Percentiles rank a stretch among this genome's conserved stretches.
Conservation (phyloP, 2,329 filamentous ascomycete genomes). For the Purpureocillium takamizusanense region DNA sequence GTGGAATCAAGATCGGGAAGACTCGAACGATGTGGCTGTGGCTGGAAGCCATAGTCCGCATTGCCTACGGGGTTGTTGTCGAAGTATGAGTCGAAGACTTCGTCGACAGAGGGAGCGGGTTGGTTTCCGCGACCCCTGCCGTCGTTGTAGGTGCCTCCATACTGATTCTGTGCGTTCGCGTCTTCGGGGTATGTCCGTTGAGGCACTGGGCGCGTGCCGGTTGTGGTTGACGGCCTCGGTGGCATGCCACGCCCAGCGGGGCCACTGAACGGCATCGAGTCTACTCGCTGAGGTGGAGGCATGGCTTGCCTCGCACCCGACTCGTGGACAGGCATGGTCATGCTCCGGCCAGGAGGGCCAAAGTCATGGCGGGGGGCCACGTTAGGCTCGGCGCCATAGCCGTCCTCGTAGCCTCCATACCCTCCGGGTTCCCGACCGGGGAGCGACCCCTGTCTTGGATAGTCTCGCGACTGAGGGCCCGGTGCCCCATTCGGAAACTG, state of each 20-base stretch:
- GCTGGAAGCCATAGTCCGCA: constrained; percentile 11
- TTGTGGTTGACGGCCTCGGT: constrained; percentile 47
- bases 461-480: constrained; percentile 20
- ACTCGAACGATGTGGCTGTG: constrained; percentile 13
- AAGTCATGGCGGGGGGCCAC: constrained; percentile 30
- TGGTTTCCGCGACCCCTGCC: constrained; percentile 23
- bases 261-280: constrained; percentile 37
- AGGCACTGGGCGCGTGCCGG: constrained; percentile 41
- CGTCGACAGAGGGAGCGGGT: constrained; percentile 31
- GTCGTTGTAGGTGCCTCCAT: constrained; percentile 20
- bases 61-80: constrained; percentile 17
- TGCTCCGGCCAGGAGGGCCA: constrained; percentile 45
- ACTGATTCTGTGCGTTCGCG: constrained; percentile 25
- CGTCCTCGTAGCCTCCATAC: constrained; percentile 17
- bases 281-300: constrained; percentile 26
- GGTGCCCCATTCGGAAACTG: constrained; percentile 15
- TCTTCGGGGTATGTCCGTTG: constrained; percentile 39
- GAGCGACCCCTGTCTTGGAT: constrained; percentile 15
- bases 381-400: constrained; percentile 16
- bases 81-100: constrained; percentile 46
- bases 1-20: constrained; percentile 36
- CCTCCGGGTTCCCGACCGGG: constrained; percentile 15
- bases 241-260: constrained; percentile 34
- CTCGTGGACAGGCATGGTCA: constrained; percentile 50
- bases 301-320: constrained; percentile 29